A percentile compares a stretch with the other conserved stretches of the same genome.
Conservation (phyloP, 495 filamentous ascomycete species). For the Ascodesmis nigricans region DNA sequence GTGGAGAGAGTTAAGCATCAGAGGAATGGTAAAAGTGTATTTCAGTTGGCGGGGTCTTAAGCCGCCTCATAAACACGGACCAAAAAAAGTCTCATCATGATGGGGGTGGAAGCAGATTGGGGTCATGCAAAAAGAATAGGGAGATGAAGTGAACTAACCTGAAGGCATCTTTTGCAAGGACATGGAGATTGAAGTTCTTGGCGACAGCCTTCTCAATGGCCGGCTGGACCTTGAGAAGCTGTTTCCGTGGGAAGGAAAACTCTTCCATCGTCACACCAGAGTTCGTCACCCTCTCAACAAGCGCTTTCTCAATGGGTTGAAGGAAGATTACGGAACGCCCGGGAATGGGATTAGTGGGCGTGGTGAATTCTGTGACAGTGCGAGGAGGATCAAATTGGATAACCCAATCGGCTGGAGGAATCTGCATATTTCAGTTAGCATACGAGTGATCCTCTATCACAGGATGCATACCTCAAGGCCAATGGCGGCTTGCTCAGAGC, state of each 20-base stretch:
- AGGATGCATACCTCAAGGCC: conserved; percentile 15
- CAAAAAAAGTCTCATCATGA: conserved; percentile 25
- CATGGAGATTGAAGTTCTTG: conserved; percentile 16
- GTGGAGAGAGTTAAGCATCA: too few species aligned
- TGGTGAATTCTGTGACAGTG: conserved; percentile 1
- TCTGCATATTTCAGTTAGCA: conserved; percentile 7
- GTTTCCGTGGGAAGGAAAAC: conserved; percentile 17
- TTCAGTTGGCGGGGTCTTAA: conserved; percentile 35
- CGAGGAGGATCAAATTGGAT: conserved; percentile 19
- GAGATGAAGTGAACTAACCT: conserved; percentile 13
- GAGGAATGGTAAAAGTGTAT: too few species aligned
- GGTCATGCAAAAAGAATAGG: background rate
- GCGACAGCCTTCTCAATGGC: conserved; percentile 15
- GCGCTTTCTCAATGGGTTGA: conserved; percentile 10
- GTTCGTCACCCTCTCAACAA: conserved; percentile 11
- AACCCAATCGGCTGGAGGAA: conserved; percentile 14
- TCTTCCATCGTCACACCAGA: conserved; percentile 13
- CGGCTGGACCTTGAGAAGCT: conserved; percentile 11
- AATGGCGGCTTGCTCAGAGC: conserved; percentile 12
- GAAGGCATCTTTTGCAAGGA: conserved; percentile 17
- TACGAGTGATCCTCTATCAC: background rate
- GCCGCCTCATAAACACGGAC: conserved; percentile 36
- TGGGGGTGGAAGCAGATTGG: background rate
- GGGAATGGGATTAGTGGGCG: background rate
- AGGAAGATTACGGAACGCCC: conserved; percentile 14